Conservation (phyloP, 345 rosid species). For the Firmiana major region DNA sequence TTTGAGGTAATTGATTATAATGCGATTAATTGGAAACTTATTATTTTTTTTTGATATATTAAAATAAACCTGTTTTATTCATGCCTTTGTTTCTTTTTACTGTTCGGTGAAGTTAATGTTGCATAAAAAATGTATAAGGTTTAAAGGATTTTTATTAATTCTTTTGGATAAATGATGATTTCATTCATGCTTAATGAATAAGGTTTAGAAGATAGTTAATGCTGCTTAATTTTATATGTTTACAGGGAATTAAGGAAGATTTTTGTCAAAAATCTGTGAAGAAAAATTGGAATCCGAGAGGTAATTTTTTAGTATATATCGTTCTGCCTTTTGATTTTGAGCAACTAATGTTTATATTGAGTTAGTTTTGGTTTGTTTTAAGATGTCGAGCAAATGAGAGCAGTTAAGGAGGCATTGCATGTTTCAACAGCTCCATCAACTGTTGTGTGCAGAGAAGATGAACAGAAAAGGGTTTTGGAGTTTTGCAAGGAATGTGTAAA, state of each 20-base stretch:
- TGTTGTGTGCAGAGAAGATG: slow-evolving; percentile 72
- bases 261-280: slow-evolving; percentile 15
- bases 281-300: slow-evolving; percentile 63
- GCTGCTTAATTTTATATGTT: neutral
- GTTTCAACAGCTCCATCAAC: slow-evolving; percentile 63
- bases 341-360: neutral
- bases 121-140: neutral
- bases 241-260: slow-evolving; percentile 31
- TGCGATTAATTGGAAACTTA: neutral
- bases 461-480: slow-evolving; percentile 57
- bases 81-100: neutral
- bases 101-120: neutral
- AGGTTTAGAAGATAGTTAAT: neutral
- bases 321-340: neutral
- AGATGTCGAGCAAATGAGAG: slow-evolving; percentile 62
- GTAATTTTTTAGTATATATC: slow-evolving; percentile 20
- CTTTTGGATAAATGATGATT: neutral
- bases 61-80: neutral
- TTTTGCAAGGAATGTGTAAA: slow-evolving; percentile 59
- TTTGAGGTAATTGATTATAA: neutral
- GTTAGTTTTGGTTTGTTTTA: neutral
- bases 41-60: neutral
- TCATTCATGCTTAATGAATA: neutral
- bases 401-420: slow-evolving; percentile 74
- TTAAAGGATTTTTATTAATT: neutral